phyloP scores from a whole-genome alignment of 1,284 basidiomycete species.

The Cutaneotrichosporon arboriforme region DNA sequence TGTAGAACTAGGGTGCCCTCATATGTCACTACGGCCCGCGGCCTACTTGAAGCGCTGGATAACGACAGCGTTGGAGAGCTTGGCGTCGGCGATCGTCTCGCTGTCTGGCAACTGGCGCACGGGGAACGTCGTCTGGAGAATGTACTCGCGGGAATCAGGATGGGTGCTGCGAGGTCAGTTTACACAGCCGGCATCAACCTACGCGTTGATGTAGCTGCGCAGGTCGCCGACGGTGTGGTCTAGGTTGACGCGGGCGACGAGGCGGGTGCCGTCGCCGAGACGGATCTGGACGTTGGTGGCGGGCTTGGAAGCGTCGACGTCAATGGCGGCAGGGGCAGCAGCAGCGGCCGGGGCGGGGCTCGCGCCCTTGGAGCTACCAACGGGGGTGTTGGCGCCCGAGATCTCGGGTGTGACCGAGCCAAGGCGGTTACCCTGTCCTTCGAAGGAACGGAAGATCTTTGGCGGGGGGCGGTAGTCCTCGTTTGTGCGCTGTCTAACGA shows the following conservation, averaged over 20 bases:
- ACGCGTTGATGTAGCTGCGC: slow-evolving; percentile 84
- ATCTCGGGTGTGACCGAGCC: slow-evolving; percentile 49
- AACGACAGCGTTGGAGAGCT: slow-evolving; percentile 73
- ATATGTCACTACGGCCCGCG: not conserved
- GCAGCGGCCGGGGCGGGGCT: slow-evolving; percentile 21
- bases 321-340: slow-evolving; percentile 18
- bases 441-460: slow-evolving; percentile 56
- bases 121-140: slow-evolving; percentile 79
- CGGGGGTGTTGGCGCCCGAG: not conserved
- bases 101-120: slow-evolving; percentile 63
- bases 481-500: slow-evolving; percentile 65
- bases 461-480: slow-evolving; percentile 64
- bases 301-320: slow-evolving; percentile 57
- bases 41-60: slow-evolving; percentile 62
- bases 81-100: slow-evolving; percentile 69
- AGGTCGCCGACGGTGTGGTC: slow-evolving; percentile 85
- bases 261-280: slow-evolving; percentile 76
- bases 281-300: slow-evolving; percentile 86
- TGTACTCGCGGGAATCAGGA: slow-evolving; percentile 68
- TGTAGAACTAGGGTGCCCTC: not conserved
- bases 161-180: slow-evolving; percentile 56
- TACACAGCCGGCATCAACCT: slow-evolving; percentile 44
- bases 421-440: slow-evolving; percentile 74
- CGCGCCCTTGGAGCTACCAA: slow-evolving; percentile 1
- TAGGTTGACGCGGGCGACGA: slow-evolving; percentile 84